Percentiles rank a stretch among this genome's conserved stretches.
phyloP scores from a whole-genome alignment of 106 monocot species.

The Acorus calamus region DNA sequence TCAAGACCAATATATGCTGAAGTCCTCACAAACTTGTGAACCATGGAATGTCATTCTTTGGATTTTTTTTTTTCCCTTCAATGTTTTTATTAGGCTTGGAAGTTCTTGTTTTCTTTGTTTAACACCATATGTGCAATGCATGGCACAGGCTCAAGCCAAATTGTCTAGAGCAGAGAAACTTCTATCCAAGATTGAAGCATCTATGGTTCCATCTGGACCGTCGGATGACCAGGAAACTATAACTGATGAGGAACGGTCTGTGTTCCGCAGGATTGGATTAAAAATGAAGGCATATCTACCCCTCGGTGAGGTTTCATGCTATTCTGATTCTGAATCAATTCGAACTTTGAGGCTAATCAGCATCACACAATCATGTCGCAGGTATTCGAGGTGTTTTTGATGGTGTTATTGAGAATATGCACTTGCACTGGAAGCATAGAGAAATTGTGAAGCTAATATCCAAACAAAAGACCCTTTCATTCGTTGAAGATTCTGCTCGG shows the following conservation, averaged over 20 bases:
- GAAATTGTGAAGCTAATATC: slow-evolving; percentile 93
- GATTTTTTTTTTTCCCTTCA: too few relatives aligned
- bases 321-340: background rate
- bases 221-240: slow-evolving; percentile 92
- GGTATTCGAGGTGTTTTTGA: slow-evolving; percentile 99
- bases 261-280: slow-evolving; percentile 89
- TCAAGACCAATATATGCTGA: too few relatives aligned
- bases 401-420: slow-evolving; percentile 99
- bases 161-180: slow-evolving; percentile 72
- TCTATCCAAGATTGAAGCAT: slow-evolving; percentile 80
- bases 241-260: slow-evolving; percentile 93
- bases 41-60: too few relatives aligned
- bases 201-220: slow-evolving; percentile 81
- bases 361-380: slow-evolving; percentile 16
- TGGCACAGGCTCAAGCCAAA: slow-evolving; percentile 59
- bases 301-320: slow-evolving; percentile 51
- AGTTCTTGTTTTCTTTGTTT: too few relatives aligned
- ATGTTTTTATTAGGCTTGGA: too few relatives aligned
- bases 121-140: background rate
- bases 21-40: too few relatives aligned
- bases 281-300: slow-evolving; percentile 93
- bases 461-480: slow-evolving; percentile 91
- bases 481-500: slow-evolving; percentile 86
- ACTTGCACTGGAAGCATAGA: slow-evolving; percentile 98
- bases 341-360: slow-evolving; percentile 5